Percentiles rank a stretch among this genome's conserved stretches.
Conservation (phyloP, 257 asterid genomes). For the Scutellaria galericulata region DNA sequence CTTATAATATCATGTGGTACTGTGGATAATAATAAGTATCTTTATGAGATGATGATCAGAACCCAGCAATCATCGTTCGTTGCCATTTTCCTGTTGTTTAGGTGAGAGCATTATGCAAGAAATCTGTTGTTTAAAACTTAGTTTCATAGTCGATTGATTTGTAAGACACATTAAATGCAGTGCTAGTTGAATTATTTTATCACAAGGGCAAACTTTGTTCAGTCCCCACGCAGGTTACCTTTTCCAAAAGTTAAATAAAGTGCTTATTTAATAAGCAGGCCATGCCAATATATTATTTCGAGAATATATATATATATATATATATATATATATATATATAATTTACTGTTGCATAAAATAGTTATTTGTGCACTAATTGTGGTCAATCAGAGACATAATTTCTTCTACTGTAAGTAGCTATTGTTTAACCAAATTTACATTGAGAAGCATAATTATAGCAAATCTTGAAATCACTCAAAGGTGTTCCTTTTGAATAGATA, state of each 20-base stretch:
- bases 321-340: neutral
- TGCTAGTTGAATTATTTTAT: neutral
- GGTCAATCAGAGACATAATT: slow-evolving; percentile 18
- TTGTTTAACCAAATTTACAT: slow-evolving; percentile 1
- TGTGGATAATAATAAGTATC: slow-evolving; percentile 3
- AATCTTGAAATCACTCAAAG: slow-evolving; percentile 22
- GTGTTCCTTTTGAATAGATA: slow-evolving; percentile 3
- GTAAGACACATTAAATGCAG: neutral
- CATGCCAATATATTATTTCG: too few relatives aligned
- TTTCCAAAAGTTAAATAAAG: too few relatives aligned
- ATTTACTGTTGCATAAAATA: neutral
- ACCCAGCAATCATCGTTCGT: slow-evolving; percentile 8
- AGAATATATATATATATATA: too few relatives aligned
- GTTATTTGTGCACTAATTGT: neutral
- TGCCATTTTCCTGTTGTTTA: slow-evolving; percentile 12
- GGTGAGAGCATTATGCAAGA: slow-evolving; percentile 20
- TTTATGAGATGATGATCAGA: slow-evolving; percentile 3
- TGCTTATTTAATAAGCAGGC: too few relatives aligned
- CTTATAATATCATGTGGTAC: slow-evolving; percentile 21
- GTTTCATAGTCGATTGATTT: neutral
- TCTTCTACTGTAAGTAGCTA: slow-evolving; percentile 10
- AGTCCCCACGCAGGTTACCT: too few relatives aligned
- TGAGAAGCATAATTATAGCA: slow-evolving; percentile 1
- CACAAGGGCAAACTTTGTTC: neutral
- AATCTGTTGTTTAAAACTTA: slow-evolving; percentile 5